Evolutionary conservation across 2,329 filamentous ascomycete species (phyloP).

Genomic region (Plenodomus lindquistii): DNA sequence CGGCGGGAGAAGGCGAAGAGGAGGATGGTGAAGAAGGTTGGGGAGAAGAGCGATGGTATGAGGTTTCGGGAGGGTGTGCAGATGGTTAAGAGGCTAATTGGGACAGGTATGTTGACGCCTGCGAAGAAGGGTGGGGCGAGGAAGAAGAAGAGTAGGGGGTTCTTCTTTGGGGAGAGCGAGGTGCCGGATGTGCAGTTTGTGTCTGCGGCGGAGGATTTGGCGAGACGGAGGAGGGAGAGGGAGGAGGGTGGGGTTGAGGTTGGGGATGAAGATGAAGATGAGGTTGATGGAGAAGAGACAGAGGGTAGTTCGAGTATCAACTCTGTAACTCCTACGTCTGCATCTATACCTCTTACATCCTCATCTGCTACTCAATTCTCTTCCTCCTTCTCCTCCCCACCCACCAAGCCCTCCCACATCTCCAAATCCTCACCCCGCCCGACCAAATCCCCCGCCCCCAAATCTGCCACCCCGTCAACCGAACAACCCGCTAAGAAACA

Average conservation of each 20-base stretch:
- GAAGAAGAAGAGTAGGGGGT: constrained; percentile 18
- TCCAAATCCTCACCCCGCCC: constrained; percentile 4
- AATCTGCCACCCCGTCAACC: neutral
- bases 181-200: constrained; percentile 11
- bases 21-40: constrained; percentile 32
- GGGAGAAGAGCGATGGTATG: constrained; percentile 30
- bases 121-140: constrained; percentile 10
- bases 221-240: constrained; percentile 23
- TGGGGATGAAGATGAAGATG: neutral
- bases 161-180: constrained; percentile 24
- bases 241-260: constrained; percentile 13
- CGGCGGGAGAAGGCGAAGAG: constrained; percentile 37
- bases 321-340: neutral
- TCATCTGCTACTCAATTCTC: neutral
- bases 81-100: constrained; percentile 32
- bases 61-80: constrained; percentile 39
- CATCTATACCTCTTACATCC: neutral
- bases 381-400: neutral
- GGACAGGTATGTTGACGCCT: constrained; percentile 45
- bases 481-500: constrained; percentile 18
- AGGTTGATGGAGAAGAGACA: constrained; percentile 1
- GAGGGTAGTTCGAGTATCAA: neutral
- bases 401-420: neutral
- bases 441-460: neutral
- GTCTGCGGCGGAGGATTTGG: constrained; percentile 26